These are phyloP conservation scores for Pseudogymnoascus destructans DNA, from an alignment of 2,329 filamentous ascomycete genomes.

Conservation along the genomic window DNA sequence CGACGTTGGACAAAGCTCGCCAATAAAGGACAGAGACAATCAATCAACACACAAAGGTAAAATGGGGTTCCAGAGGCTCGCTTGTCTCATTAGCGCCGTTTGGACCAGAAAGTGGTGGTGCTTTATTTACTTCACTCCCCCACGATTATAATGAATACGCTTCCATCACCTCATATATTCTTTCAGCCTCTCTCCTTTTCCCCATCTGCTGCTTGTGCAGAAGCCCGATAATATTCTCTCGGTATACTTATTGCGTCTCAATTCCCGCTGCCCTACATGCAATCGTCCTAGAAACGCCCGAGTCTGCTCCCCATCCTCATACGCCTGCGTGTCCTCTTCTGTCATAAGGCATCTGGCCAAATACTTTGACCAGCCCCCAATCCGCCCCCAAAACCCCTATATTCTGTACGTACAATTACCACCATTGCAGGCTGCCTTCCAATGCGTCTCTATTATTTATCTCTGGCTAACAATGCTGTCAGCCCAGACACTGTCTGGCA, in stretches of 20 bases:
- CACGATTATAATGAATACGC: slow-evolving; percentile 6
- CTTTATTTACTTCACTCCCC: slow-evolving; percentile 5
- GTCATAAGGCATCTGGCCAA: slow-evolving; percentile 5
- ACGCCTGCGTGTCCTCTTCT: slow-evolving; percentile 7
- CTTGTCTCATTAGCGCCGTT: slow-evolving; percentile 4
- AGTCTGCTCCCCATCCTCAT: slow-evolving; percentile 3
- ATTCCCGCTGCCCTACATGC: slow-evolving; percentile 8
- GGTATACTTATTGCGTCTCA: slow-evolving; percentile 4
- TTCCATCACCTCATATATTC: slow-evolving; percentile 7
- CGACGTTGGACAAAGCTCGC: not conserved
- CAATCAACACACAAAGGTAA: not conserved
- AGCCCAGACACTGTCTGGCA: not conserved
- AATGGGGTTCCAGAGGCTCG: slow-evolving; percentile 1
- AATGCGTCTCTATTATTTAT: not conserved
- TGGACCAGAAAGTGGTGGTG: slow-evolving; percentile 6
- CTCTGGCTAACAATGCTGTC: not conserved
- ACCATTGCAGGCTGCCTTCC: not conserved
- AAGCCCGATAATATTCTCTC: slow-evolving; percentile 3
- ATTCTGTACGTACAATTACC: not conserved
- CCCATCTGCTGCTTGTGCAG: slow-evolving; percentile 3
- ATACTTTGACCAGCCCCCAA: slow-evolving; percentile 1
- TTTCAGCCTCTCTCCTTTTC: slow-evolving; percentile 8
- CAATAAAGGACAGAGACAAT: not conserved
- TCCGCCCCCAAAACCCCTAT: slow-evolving; percentile 4
- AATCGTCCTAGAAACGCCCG: slow-evolving; percentile 7